Evolutionary conservation across 768 basidiomycete genomes (phyloP).

Genomic region (Panellus pusillus): DNA sequence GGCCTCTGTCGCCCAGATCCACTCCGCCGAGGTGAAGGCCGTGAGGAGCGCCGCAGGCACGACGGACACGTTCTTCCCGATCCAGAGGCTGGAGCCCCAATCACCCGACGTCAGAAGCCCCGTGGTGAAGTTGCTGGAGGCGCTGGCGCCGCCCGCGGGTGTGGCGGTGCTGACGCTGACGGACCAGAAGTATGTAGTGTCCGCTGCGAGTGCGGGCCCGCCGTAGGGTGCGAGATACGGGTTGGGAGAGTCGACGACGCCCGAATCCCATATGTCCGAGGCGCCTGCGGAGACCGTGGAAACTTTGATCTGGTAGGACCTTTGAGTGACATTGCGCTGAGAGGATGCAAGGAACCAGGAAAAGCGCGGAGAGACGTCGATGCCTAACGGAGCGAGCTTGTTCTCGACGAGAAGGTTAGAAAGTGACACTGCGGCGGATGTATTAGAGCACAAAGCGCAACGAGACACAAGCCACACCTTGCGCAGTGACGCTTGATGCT

Average conservation of each 20-base stretch:
- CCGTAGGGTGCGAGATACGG: conserved; percentile 29
- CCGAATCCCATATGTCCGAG: conserved; percentile 28
- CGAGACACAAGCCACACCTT: too few species aligned
- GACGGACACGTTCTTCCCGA: conserved; percentile 26
- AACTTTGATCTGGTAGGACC: conserved; percentile 27
- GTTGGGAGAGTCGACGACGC: conserved; percentile 22
- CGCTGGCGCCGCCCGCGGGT: conserved; percentile 21
- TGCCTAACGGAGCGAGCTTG: conserved; percentile 24
- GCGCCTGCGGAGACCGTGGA: conserved; percentile 21
- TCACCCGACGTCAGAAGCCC: conserved; percentile 25
- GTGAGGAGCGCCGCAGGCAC: conserved; percentile 21
- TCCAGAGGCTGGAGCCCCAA: conserved; percentile 30
- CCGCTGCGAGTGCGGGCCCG: conserved; percentile 26
- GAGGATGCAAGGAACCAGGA: conserved; percentile 28
- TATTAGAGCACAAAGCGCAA: too few species aligned
- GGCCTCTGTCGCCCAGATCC: conserved; percentile 15
- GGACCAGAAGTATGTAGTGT: conserved; percentile 29
- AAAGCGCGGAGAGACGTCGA: conserved; percentile 30
- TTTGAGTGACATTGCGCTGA: conserved; percentile 20
- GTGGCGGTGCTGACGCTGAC: conserved; percentile 24
- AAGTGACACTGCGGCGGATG: background rate
- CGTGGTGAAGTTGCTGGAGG: conserved; percentile 29
- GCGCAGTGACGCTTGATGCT: too few species aligned
- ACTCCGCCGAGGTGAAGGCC: conserved; percentile 23
- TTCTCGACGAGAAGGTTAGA: conserved; percentile 25